Base-by-base conservation (phyloP, 2,329 filamentous ascomycete species). In the Fusarium oxysporum region DNA sequence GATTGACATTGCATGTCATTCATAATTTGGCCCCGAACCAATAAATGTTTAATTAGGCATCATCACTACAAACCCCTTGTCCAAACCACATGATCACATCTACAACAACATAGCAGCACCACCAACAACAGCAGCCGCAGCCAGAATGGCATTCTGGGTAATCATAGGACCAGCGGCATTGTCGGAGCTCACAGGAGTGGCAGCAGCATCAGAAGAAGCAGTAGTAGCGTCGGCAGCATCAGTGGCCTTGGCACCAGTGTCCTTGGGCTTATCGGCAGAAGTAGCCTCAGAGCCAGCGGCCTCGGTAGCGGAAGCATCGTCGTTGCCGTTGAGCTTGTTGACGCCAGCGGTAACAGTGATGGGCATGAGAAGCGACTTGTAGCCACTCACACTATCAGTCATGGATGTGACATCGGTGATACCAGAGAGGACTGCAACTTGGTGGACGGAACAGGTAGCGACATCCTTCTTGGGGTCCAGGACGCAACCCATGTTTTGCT, bases 261-360 rank as follows among this genome's bases (percentile, higher is more conserved):
- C 53, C 35, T 66, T 68, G 30, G 75, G 63, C 35, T 60, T 72
- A 8, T 75, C 62, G 30, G 67, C 76, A 11, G 68, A 57, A 59
- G 70, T 72, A 30, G 72, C 57, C 43, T 70, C 55, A 32, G 77
- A 50, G 13, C 40, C 51, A 23, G 55, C 32, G 14, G 41, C 55
- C 25, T 57, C 41, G 35, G 74, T 64, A 45, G 67, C 64, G 33
- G 73, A 73, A 33, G 66, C 53, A 37, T 54, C 66, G 6, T 65
- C 55, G 47, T 59, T 73, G 19, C 45, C 59, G 41, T 57, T 65
- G 25, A 85, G 76, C 75, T 83, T 83, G 56, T 83, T 79, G 38
- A 78, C 61, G 8, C 83, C 83, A 21, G 80, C 81, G 23, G 83
- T 83, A 58, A 85, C 70, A 38, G 81, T 82, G 30, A 84, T 78